Evolutionary conservation across 495 filamentous ascomycete species (phyloP).

Genomic region (Neurospora sublineolata): DNA sequence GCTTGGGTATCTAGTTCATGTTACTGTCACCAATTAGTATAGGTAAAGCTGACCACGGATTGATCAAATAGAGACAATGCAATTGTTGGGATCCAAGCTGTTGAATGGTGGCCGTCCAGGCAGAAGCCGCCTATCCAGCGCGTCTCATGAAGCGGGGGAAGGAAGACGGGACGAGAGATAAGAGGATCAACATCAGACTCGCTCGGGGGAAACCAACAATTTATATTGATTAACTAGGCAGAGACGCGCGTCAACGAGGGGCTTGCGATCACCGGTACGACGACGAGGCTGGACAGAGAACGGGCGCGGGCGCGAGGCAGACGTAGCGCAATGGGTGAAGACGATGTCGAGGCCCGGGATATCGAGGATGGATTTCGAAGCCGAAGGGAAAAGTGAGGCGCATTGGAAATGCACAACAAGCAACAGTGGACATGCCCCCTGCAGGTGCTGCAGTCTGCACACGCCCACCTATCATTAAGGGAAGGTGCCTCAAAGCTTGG

Average conservation of each 20-base stretch:
- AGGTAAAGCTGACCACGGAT: constrained; percentile 6
- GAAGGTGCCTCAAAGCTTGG: too few relatives aligned
- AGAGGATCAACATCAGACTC: neutral
- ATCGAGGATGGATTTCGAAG: neutral
- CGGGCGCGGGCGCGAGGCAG: neutral
- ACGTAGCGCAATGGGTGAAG: neutral
- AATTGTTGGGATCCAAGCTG: constrained; percentile 9
- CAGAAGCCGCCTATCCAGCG: neutral
- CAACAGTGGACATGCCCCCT: neutral
- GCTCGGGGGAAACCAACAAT: neutral
- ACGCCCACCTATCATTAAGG: neutral
- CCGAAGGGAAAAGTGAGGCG: constrained; percentile 11
- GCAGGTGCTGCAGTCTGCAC: neutral
- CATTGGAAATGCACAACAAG: neutral
- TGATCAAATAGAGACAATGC: constrained; percentile 5
- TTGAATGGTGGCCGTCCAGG: neutral
- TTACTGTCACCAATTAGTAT: constrained; percentile 27
- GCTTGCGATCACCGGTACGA: neutral
- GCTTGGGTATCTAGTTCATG: constrained; percentile 30
- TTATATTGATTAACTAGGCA: neutral
- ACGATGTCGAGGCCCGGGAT: neutral
- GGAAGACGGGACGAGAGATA: neutral
- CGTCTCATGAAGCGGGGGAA: neutral
- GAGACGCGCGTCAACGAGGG: neutral
- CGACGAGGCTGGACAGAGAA: neutral